Conservation (phyloP, 108 stramenopile genomes). For the Bacterosira constricta region DNA sequence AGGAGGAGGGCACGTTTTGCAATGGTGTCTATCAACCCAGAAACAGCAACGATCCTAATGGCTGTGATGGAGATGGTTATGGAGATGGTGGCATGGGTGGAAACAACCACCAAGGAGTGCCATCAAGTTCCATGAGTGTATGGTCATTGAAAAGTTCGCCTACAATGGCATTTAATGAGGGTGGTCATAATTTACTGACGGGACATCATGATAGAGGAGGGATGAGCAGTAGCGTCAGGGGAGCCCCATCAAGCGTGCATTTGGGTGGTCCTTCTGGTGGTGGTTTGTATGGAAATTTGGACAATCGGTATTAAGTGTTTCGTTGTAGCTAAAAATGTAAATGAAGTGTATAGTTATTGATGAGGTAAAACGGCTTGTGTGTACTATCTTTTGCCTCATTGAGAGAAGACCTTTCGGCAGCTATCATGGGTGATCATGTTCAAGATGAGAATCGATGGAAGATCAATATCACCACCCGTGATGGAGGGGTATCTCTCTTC, state of each 20-base stretch:
- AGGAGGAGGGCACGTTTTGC: constrained; percentile 40
- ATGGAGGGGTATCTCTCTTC: background rate
- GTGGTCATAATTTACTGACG: background rate
- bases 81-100: background rate
- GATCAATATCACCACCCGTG: background rate
- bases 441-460: background rate
- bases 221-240: background rate
- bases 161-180: constrained; percentile 10
- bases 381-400: background rate
- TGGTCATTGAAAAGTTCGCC: constrained; percentile 46
- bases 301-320: background rate
- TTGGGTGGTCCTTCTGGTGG: constrained; percentile 2
- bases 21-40: constrained; percentile 50
- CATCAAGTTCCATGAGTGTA: constrained; percentile 35
- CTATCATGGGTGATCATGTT: too few species aligned
- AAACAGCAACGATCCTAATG: background rate
- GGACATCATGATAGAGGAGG: constrained; percentile 3
- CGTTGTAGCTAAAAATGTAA: too few species aligned
- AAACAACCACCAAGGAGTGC: background rate
- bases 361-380: too few species aligned
- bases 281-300: background rate
- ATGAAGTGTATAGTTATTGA: too few species aligned
- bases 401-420: too few species aligned
- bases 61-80: background rate
- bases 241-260: constrained; percentile 7